A percentile compares a stretch with the other conserved stretches of the same genome.
phyloP scores from a whole-genome alignment of 2,329 filamentous ascomycete genomes.

The Piedraia hortae region DNA sequence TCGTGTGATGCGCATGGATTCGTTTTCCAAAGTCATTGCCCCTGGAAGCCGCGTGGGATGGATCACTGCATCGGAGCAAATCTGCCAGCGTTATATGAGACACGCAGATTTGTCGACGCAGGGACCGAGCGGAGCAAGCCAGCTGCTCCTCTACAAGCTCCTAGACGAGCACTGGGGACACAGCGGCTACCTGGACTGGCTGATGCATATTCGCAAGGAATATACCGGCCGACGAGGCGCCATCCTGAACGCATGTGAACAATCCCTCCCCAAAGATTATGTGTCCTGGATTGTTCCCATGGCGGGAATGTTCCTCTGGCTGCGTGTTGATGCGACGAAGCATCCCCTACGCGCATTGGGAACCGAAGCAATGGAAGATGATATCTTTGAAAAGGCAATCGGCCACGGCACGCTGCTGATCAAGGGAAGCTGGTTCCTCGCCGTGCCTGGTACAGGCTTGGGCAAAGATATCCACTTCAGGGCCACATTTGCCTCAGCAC shows the following conservation, averaged over 20 bases:
- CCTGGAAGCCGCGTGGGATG: slow-evolving; percentile 76
- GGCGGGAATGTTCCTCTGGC: slow-evolving; percentile 88
- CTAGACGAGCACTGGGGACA: slow-evolving; percentile 91
- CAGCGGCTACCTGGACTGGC: slow-evolving; percentile 64
- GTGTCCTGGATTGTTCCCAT: slow-evolving; percentile 54
- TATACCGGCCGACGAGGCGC: slow-evolving; percentile 59
- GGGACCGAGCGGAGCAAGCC: slow-evolving; percentile 59
- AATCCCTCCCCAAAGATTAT: slow-evolving; percentile 43
- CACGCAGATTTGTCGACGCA: slow-evolving; percentile 68
- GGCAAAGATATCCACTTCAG: slow-evolving; percentile 54
- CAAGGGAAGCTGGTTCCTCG: slow-evolving; percentile 73
- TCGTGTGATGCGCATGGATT: slow-evolving; percentile 68
- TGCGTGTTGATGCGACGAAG: slow-evolving; percentile 35
- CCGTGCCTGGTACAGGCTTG: slow-evolving; percentile 21
- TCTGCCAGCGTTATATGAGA: slow-evolving; percentile 56
- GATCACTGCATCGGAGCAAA: slow-evolving; percentile 65
- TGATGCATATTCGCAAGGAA: slow-evolving; percentile 52
- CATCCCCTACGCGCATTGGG: slow-evolving; percentile 31
- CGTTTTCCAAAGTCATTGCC: slow-evolving; percentile 78
- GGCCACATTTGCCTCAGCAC: slow-evolving; percentile 66
- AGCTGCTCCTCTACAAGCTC: slow-evolving; percentile 64
- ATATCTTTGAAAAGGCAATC: slow-evolving; percentile 56
- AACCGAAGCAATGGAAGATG: slow-evolving; percentile 46
- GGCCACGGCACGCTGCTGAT: slow-evolving; percentile 54
- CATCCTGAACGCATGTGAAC: slow-evolving; percentile 55